Conservation (phyloP, 2,329 filamentous ascomycete genomes). For the Trichoderma koningiopsis region DNA sequence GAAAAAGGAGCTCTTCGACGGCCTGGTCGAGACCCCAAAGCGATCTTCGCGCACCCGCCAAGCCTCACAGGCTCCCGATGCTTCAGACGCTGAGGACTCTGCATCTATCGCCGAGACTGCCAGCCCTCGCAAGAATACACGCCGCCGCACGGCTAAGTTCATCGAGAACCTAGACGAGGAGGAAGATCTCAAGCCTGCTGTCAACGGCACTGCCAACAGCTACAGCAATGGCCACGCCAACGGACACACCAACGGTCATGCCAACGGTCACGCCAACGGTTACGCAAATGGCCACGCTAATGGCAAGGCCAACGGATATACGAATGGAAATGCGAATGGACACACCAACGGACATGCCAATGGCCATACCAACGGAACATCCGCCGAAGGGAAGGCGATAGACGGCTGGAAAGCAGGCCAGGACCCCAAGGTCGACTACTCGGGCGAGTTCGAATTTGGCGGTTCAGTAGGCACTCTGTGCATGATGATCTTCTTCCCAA, state of each 20-base stretch:
- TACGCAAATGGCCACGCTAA: constrained; percentile 12
- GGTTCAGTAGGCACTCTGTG: constrained; percentile 75
- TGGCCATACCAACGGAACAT: constrained; percentile 27
- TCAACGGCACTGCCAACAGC: constrained; percentile 39
- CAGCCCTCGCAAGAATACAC: constrained; percentile 40
- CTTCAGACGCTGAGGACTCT: constrained; percentile 53
- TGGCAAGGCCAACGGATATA: constrained; percentile 29
- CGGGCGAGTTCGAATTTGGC: constrained; percentile 78
- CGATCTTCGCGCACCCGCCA: constrained; percentile 51
- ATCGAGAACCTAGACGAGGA: constrained; percentile 51
- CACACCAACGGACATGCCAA: background rate
- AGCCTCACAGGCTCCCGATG: constrained; percentile 49
- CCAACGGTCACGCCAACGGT: constrained; percentile 25
- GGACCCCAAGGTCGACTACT: constrained; percentile 65
- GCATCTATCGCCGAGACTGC: constrained; percentile 49
- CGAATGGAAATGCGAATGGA: background rate
- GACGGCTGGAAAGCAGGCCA: constrained; percentile 63
- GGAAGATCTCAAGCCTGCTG: constrained; percentile 34
- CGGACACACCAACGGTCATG: background rate
- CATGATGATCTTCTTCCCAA: constrained; percentile 93
- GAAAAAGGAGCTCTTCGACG: constrained; percentile 63
- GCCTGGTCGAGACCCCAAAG: constrained; percentile 60
- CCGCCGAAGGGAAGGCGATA: constrained; percentile 33
- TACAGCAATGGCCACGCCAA: background rate
- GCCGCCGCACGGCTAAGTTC: constrained; percentile 54